These are phyloP conservation scores for Parathielavia appendiculata DNA, from an alignment of 495 filamentous ascomycete genomes.

Conservation along the genomic window DNA sequence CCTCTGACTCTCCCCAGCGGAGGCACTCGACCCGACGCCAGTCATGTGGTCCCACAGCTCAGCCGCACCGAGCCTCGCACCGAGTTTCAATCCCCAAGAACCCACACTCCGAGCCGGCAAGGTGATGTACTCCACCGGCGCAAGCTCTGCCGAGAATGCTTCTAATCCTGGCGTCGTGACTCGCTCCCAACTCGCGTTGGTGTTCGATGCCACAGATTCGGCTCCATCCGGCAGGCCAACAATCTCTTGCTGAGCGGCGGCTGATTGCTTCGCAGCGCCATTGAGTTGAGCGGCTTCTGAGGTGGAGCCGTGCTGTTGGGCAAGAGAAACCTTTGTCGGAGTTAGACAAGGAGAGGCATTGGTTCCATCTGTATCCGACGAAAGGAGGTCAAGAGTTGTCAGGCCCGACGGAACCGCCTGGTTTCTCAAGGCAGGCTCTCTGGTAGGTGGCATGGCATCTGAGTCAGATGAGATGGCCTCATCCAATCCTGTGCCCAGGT, in stretches of 20 bases:
- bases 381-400: background rate
- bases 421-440: background rate
- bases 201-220: background rate
- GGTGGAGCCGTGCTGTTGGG: background rate
- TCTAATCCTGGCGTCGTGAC: background rate
- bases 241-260: background rate
- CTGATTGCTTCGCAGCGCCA: background rate
- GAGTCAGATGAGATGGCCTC: background rate
- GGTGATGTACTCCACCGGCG: background rate
- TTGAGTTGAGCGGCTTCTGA: background rate
- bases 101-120: background rate
- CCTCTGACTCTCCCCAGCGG: background rate
- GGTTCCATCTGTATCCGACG: background rate
- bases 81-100: background rate
- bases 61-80: background rate
- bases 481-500: background rate
- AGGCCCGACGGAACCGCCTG: too few species aligned
- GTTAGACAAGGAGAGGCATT: background rate
- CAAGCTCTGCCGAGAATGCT: background rate
- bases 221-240: background rate
- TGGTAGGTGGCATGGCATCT: background rate
- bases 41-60: background rate
- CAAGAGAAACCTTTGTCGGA: background rate
- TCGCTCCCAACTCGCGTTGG: constrained; percentile 1
- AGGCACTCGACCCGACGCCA: background rate